Evolutionary conservation across 129 eudicot genomes (phyloP).

Genomic region (Kitagawia praeruptora): DNA sequence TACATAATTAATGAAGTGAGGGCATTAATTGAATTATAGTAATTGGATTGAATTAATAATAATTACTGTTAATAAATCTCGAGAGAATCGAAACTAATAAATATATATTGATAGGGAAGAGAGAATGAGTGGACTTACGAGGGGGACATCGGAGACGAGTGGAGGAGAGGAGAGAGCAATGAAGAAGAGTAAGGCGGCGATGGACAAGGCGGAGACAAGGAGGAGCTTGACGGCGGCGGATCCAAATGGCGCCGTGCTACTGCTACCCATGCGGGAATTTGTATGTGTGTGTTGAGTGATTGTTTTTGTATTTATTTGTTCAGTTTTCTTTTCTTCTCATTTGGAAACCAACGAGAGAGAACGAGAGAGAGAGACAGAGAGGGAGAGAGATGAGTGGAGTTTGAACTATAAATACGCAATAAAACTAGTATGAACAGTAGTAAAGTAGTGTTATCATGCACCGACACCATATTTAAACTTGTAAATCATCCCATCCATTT

Average conservation of each 20-base stretch:
- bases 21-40: no score
- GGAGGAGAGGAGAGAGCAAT: constrained; percentile 29
- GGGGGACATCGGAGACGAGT: constrained; percentile 24
- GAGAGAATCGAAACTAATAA: no score
- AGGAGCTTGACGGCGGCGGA: constrained; percentile 27
- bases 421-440: no score
- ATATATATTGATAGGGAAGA: no score
- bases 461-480: no score
- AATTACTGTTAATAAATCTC: no score
- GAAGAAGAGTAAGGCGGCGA: constrained; percentile 33
- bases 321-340: neutral
- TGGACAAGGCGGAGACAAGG: constrained; percentile 28
- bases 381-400: neutral
- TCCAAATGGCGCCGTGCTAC: neutral
- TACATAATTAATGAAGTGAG: neutral
- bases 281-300: neutral
- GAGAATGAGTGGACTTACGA: constrained; percentile 21
- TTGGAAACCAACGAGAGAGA: neutral
- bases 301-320: neutral
- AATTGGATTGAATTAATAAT: no score
- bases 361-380: no score
- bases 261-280: no score
- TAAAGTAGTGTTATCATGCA: no score
- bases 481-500: no score
- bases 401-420: neutral